phyloP scores from a whole-genome alignment of 306 rosid species.

The Benincasa hispida region DNA sequence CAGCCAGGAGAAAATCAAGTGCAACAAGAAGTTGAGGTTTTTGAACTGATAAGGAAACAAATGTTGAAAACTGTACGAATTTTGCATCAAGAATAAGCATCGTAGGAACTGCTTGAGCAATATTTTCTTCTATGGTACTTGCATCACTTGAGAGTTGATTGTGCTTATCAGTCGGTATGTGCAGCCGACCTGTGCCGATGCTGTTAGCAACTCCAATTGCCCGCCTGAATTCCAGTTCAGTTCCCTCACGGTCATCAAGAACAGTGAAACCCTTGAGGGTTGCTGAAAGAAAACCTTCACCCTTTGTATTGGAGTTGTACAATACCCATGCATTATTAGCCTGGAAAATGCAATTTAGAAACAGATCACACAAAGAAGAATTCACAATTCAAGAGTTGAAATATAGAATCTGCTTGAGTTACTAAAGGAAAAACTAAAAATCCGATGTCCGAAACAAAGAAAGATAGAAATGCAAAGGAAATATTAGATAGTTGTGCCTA shows the following conservation, averaged over 20 bases:
- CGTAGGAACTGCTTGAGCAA: slow-evolving; percentile 42
- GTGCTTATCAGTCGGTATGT: slow-evolving; percentile 20
- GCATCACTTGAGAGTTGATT: slow-evolving; percentile 22
- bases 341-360: slow-evolving; percentile 26
- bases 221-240: slow-evolving; percentile 68
- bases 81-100: slow-evolving; percentile 87
- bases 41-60: slow-evolving; percentile 63
- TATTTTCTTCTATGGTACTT: slow-evolving; percentile 20
- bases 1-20: slow-evolving; percentile 89
- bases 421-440: background rate
- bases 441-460: background rate
- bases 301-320: slow-evolving; percentile 62
- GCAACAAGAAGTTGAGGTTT: slow-evolving; percentile 92
- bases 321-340: slow-evolving; percentile 78
- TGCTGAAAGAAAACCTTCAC: slow-evolving; percentile 83
- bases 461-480: background rate
- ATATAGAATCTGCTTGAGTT: background rate
- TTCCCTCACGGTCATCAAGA: slow-evolving; percentile 90
- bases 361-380: background rate
- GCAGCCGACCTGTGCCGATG: slow-evolving; percentile 26
- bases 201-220: slow-evolving; percentile 70
- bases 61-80: slow-evolving; percentile 40
- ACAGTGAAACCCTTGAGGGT: slow-evolving; percentile 73
- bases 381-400: background rate
- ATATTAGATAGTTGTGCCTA: background rate